Evolutionary conservation across 1,139 yeast genomes (phyloP).

Genomic region (Zhuliangozyma blackwelliae): DNA sequence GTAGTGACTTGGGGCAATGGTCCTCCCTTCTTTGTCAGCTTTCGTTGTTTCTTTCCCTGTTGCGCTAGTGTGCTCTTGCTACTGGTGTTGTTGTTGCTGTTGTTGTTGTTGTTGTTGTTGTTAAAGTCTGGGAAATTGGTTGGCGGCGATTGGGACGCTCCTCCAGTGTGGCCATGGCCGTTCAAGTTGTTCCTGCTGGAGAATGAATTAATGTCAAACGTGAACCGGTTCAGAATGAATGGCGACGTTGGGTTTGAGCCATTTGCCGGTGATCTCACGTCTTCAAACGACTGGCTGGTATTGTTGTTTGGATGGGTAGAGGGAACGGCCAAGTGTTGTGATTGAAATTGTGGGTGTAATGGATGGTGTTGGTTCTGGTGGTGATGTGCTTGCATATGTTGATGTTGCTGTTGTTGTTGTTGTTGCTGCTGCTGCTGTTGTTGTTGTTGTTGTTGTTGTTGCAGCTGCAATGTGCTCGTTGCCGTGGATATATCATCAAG

Average conservation of each 20-base stretch:
- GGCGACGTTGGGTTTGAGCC: conserved; percentile 14
- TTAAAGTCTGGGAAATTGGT: background rate
- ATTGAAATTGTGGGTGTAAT: conserved; percentile 1
- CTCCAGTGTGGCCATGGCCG: conserved; percentile 2
- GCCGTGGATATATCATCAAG: conserved; percentile 16
- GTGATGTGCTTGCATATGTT: conserved; percentile 6
- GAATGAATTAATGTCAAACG: conserved; percentile 13
- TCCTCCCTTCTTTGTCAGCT: conserved; percentile 1
- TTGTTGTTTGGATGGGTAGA: background rate
- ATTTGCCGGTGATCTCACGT: conserved; percentile 13
- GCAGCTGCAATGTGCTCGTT: conserved; percentile 3
- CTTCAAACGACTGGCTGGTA: conserved; percentile 6
- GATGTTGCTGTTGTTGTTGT: conserved; percentile 7
- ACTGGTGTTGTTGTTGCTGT: conserved; percentile 1
- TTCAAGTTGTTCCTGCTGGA: conserved; percentile 7
- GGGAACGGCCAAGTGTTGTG: conserved; percentile 1
- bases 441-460: conserved; percentile 5
- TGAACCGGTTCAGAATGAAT: conserved; percentile 10
- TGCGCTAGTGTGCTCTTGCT: conserved; percentile 1
- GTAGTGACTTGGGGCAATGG: conserved; percentile 1
- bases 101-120: conserved; percentile 2
- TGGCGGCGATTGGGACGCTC: background rate
- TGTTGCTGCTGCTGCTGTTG: conserved; percentile 3
- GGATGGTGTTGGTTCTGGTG: conserved; percentile 3
- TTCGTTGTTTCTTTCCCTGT: conserved; percentile 3